These are phyloP conservation scores for Phytophthora multivora DNA, from an alignment of 352 stramenopile genomes.

Conservation along the genomic window DNA sequence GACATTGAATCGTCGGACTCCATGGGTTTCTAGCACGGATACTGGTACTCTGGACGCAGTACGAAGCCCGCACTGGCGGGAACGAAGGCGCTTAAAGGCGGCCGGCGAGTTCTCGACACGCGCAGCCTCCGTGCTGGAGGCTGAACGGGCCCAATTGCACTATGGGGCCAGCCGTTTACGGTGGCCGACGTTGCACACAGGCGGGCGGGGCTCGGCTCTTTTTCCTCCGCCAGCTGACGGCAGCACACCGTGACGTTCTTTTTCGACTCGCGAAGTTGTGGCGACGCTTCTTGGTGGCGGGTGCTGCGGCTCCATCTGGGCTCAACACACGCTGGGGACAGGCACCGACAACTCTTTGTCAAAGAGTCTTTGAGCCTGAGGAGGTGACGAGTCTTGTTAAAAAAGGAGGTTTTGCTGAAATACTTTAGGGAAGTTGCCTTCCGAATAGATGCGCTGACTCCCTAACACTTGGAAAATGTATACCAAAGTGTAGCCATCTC, in stretches of 20 bases:
- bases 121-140: neutral
- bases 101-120: neutral
- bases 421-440: slow-evolving; percentile 8
- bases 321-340: neutral
- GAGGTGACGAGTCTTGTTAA: neutral
- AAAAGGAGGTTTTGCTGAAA: neutral
- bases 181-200: slow-evolving; percentile 10
- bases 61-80: slow-evolving; percentile 2
- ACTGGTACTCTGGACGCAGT: neutral
- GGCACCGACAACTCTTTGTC: neutral
- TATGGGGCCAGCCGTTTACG: slow-evolving; percentile 6
- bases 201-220: slow-evolving; percentile 7
- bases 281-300: slow-evolving; percentile 2
- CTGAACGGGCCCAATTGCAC: slow-evolving; percentile 8
- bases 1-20: slow-evolving; percentile 54
- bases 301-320: slow-evolving; percentile 16
- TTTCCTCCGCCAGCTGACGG: slow-evolving; percentile 16
- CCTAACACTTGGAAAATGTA: slow-evolving; percentile 12
- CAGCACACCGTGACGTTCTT: neutral
- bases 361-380: no score
- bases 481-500: neutral
- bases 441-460: slow-evolving; percentile 20
- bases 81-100: neutral
- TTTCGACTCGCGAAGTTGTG: slow-evolving; percentile 1
- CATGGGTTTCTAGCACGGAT: slow-evolving; percentile 15